These are phyloP conservation scores for Daldinia vernicosa DNA, from an alignment of 495 filamentous ascomycete species.

Conservation along the genomic window DNA sequence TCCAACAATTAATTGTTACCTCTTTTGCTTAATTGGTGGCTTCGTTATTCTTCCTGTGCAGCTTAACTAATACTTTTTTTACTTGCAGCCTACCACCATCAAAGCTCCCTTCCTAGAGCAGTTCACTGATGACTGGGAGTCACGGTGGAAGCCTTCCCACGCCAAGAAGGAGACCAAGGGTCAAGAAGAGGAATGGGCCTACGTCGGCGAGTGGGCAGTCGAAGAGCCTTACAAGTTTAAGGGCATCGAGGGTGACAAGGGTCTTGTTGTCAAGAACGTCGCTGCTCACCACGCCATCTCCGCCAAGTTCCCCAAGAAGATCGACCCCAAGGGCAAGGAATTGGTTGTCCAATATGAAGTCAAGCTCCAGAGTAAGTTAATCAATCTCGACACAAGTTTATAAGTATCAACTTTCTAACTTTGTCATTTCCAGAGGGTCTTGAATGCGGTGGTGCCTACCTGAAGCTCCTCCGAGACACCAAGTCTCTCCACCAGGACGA, in stretches of 20 bases:
- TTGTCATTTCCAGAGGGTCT: conserved; percentile 72
- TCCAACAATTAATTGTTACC: not conserved
- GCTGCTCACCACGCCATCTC: conserved; percentile 99
- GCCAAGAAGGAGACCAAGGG: conserved; percentile 87
- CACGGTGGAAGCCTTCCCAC: conserved; percentile 89
- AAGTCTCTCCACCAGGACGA: conserved; percentile 96
- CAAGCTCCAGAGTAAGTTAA: conserved; percentile 90
- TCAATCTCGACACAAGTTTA: conserved; percentile 7
- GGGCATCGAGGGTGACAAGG: conserved; percentile 95
- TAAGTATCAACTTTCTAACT: conserved; percentile 42
- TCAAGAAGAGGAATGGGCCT: conserved; percentile 94
- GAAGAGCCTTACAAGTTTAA: conserved; percentile 94
- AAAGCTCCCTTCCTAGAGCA: conserved; percentile 98
- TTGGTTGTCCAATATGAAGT: conserved; percentile 99
- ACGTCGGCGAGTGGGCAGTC: conserved; percentile 94
- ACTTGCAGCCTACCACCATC: conserved; percentile 77
- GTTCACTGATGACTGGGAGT: conserved; percentile 95
- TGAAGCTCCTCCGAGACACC: conserved; percentile 99
- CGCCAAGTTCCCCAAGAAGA: conserved; percentile 95
- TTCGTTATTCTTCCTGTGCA: not conserved
- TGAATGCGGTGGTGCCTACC: conserved; percentile 98
- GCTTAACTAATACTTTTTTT: conserved; percentile 42
- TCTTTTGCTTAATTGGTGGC: conserved; percentile 1
- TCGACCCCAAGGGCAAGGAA: conserved; percentile 96
- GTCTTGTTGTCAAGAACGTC: conserved; percentile 94